These are phyloP conservation scores for Phaeodactylum tricornutum DNA, from an alignment of 108 stramenopile genomes.

Conservation along the genomic window DNA sequence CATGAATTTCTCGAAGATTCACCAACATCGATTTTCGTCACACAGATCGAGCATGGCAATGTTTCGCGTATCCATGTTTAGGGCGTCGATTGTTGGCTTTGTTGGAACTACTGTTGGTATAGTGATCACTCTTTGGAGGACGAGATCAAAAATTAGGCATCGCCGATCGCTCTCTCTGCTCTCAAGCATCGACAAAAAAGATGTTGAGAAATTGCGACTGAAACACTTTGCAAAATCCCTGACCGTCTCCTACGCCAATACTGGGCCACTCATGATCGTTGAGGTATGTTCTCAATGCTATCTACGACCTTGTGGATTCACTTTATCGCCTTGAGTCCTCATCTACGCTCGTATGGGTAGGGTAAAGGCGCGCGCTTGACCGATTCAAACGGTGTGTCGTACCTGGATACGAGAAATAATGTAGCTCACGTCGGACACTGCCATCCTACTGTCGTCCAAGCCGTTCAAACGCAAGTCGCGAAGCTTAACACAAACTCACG, in stretches of 20 bases:
- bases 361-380: slow-evolving; percentile 46
- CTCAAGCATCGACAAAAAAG: slow-evolving; percentile 31
- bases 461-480: slow-evolving; percentile 54
- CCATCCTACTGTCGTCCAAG: slow-evolving; percentile 60
- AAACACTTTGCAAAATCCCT: slow-evolving; percentile 47
- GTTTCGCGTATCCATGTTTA: too few relatives aligned
- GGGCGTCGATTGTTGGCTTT: too few relatives aligned
- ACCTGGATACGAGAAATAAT: slow-evolving; percentile 90
- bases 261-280: slow-evolving; percentile 55
- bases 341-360: background rate
- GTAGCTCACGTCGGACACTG: slow-evolving; percentile 82
- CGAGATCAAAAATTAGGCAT: too few relatives aligned
- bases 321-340: background rate
- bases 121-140: too few relatives aligned
- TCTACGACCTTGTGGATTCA: too few relatives aligned
- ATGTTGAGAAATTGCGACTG: slow-evolving; percentile 35
- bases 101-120: too few relatives aligned
- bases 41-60: too few relatives aligned
- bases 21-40: too few relatives aligned
- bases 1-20: too few relatives aligned
- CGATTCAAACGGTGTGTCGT: slow-evolving; percentile 48
- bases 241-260: slow-evolving; percentile 67
- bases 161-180: too few relatives aligned
- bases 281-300: slow-evolving; percentile 7
- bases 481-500: slow-evolving; percentile 86